A percentile compares a stretch with the other conserved stretches of the same genome.
Evolutionary conservation across 2,329 filamentous ascomycete genomes (phyloP).

Genomic region (Chaetomium sp.): DNA sequence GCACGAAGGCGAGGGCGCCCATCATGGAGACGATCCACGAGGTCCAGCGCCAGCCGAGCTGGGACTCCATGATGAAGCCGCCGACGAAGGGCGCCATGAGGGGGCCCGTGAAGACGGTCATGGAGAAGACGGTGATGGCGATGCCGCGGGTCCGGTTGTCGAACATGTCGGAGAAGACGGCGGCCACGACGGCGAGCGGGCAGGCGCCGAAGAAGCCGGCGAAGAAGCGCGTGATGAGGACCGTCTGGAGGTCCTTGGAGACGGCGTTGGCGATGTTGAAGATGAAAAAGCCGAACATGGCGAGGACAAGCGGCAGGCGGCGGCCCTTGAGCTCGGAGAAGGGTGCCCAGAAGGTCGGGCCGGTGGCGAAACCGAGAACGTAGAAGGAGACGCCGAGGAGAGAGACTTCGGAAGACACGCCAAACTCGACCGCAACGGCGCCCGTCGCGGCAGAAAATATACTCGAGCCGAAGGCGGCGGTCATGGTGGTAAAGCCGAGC

Average conservation of each 20-base stretch:
- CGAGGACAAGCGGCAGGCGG: slow-evolving; percentile 59
- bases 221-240: slow-evolving; percentile 74
- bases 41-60: slow-evolving; percentile 74
- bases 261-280: slow-evolving; percentile 67
- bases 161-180: slow-evolving; percentile 73
- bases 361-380: slow-evolving; percentile 67
- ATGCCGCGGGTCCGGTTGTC: slow-evolving; percentile 63
- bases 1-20: slow-evolving; percentile 60
- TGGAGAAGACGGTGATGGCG: slow-evolving; percentile 60
- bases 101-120: slow-evolving; percentile 67
- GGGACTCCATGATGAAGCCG: slow-evolving; percentile 64
- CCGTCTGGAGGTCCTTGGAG: slow-evolving; percentile 67
- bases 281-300: slow-evolving; percentile 70
- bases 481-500: slow-evolving; percentile 72
- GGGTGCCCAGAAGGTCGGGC: slow-evolving; percentile 70
- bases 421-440: slow-evolving; percentile 58
- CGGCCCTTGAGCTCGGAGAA: slow-evolving; percentile 72
- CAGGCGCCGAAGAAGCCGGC: slow-evolving; percentile 71
- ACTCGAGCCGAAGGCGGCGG: slow-evolving; percentile 71
- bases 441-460: slow-evolving; percentile 71
- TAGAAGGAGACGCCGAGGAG: slow-evolving; percentile 68
- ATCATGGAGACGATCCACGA: slow-evolving; percentile 66
- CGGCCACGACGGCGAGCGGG: slow-evolving; percentile 68
- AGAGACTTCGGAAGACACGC: slow-evolving; percentile 63
- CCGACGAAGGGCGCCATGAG: slow-evolving; percentile 69